phyloP scores from a whole-genome alignment of 1,139 yeast species.

The Debaryomyces robertsiae region DNA sequence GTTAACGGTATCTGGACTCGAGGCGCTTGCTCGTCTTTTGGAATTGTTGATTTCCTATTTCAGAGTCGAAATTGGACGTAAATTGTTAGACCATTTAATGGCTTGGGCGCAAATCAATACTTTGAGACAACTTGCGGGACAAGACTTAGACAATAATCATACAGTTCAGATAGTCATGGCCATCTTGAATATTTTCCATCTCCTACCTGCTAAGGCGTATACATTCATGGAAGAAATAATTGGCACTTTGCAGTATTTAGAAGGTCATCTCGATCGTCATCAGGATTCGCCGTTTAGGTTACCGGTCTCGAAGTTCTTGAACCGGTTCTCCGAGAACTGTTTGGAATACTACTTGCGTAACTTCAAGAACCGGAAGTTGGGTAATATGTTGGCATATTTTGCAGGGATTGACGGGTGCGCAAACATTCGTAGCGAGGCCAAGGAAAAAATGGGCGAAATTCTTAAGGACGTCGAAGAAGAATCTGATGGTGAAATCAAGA shows the following conservation, averaged over 20 bases:
- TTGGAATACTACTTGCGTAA: constrained; percentile 70
- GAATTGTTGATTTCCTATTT: constrained; percentile 90
- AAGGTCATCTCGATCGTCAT: constrained; percentile 81
- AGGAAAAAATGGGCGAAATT: constrained; percentile 49
- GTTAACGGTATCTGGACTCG: constrained; percentile 84
- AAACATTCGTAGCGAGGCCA: constrained; percentile 56
- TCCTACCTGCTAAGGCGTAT: constrained; percentile 89
- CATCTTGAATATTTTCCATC: constrained; percentile 86
- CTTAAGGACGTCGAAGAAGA: constrained; percentile 45
- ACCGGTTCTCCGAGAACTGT: constrained; percentile 79
- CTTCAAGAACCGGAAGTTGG: constrained; percentile 68
- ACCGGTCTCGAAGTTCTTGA: constrained; percentile 88
- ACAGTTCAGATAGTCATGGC: constrained; percentile 88
- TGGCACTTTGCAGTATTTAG: constrained; percentile 73
- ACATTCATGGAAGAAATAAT: constrained; percentile 89
- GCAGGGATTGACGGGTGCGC: constrained; percentile 60
- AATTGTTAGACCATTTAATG: constrained; percentile 86
- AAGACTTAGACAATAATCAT: constrained; percentile 75
- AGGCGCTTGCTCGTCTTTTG: constrained; percentile 83
- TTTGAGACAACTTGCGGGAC: constrained; percentile 68
- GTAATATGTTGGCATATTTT: constrained; percentile 65
- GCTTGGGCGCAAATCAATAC: constrained; percentile 95
- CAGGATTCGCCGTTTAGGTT: constrained; percentile 86
- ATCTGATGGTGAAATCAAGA: constrained; percentile 53
- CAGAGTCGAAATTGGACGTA: constrained; percentile 94